phyloP scores from a whole-genome alignment of 2,329 filamentous ascomycete species.

The Stemphylium vesicarium region DNA sequence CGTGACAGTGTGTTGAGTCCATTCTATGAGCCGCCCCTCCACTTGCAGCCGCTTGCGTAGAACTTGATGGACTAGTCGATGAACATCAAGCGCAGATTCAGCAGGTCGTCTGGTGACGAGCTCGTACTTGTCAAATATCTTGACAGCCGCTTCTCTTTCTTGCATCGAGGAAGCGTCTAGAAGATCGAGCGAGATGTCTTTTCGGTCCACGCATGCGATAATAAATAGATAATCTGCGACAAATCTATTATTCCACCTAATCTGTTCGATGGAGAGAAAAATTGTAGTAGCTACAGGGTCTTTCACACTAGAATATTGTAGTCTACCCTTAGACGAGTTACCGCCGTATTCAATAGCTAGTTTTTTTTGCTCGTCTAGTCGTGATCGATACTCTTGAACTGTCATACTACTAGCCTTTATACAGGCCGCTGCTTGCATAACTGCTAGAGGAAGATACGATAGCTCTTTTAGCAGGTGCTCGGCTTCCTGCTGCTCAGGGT shows the following conservation, averaged over 20 bases:
- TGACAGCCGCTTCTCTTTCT: conserved; percentile 20
- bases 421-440: conserved; percentile 27
- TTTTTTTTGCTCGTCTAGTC: not conserved
- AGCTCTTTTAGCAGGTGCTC: conserved; percentile 22
- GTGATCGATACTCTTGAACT: conserved; percentile 19
- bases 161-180: conserved; percentile 16
- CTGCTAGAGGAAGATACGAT: conserved; percentile 27
- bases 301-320: conserved; percentile 32
- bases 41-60: conserved; percentile 11
- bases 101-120: conserved; percentile 18
- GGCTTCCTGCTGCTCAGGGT: conserved; percentile 18
- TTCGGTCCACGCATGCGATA: conserved; percentile 46
- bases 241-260: conserved; percentile 23
- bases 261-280: conserved; percentile 50
- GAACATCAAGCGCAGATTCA: conserved; percentile 17
- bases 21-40: conserved; percentile 7
- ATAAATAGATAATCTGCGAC: conserved; percentile 51
- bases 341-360: conserved; percentile 31
- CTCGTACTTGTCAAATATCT: conserved; percentile 13
- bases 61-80: conserved; percentile 21
- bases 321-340: conserved; percentile 41
- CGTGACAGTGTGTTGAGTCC: conserved; percentile 13
- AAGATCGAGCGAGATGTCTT: conserved; percentile 26
- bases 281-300: conserved; percentile 50
- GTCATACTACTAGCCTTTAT: conserved; percentile 16